Evolutionary conservation across 208 protist genomes (phyloP), one percentile per base, ranked within the genome.

Genomic region (Crithidia acanthocephali): DNA sequence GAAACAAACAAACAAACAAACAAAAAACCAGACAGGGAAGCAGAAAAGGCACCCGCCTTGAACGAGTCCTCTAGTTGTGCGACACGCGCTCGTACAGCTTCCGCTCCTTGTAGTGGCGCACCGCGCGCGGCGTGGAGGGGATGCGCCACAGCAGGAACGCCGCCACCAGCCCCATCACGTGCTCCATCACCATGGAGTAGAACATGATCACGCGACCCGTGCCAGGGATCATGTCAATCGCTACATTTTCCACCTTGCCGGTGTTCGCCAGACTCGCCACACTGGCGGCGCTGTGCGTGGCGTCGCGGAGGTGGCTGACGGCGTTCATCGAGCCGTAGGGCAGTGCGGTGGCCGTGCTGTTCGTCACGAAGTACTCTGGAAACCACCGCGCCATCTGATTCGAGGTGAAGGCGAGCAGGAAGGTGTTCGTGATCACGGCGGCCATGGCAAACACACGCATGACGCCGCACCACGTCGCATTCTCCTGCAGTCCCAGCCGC

Each of bases 401-500:
- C 0, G 73, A 76, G 30, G 72, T 84, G 59, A 88, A 77, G 51
- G 63, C 73, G 9, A 90, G 71, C 33, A 93, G 62, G 22, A 83
- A 74, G 16, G 72, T 84, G 72, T 93, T 93, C 15, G 79, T 88
- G 42, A 87, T 72, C 23, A 91, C 75, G 8, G 85, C 62, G 15
- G 69, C 67, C 22, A 67, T 57, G 23, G 68, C 72, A 40, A 89
- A 76, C 20, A 64, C 58, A 11, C 83, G 80, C 70, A 93, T 74
- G 32, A 93, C 53, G 23, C 71, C 69, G 33, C 68, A 74, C 83
- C 83, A 91, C 37, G 77, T 78, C 25, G 45, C 35, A 53, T 74
- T 84, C 53, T 86, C 76, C 35, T 60, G 30, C 35, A 81, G 53
- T 4, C 88, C 88, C 10, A 87, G 74, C 6, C 79, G 69, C 20